A percentile compares a stretch with the other conserved stretches of the same genome.
phyloP scores from a whole-genome alignment of 192 early-diverging fungal genomes.

The Lobosporangium transversale region DNA sequence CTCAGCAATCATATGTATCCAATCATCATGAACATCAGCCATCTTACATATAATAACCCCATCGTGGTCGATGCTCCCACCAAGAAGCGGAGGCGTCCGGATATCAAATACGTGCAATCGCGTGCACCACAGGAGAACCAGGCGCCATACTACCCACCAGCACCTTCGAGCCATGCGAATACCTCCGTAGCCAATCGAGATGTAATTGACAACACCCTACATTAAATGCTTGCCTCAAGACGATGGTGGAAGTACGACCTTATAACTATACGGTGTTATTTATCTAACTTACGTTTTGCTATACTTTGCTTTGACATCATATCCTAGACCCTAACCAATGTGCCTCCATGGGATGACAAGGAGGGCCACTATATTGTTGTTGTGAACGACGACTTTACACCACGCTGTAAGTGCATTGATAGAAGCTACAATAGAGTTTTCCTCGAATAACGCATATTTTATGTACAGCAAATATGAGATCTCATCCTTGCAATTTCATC shows the following conservation, averaged over 20 bases:
- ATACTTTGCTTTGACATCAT: not conserved
- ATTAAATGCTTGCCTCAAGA: too few relatives aligned
- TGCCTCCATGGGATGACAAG: conserved; percentile 81
- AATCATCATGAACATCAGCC: not conserved
- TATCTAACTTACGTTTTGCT: not conserved
- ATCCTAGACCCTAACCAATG: conserved; percentile 16
- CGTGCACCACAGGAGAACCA: conserved; percentile 16
- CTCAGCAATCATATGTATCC: conserved; percentile 7
- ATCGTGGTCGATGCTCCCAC: conserved; percentile 9
- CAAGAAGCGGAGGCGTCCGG: conserved; percentile 34
- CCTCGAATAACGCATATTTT: not conserved
- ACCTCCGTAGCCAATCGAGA: conserved; percentile 8
- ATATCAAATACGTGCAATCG: conserved; percentile 19
- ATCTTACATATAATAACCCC: not conserved
- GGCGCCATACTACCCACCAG: conserved; percentile 15
- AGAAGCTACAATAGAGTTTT: not conserved
- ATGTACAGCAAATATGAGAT: not conserved
- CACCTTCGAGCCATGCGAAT: conserved; percentile 17
- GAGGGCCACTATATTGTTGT: conserved; percentile 92
- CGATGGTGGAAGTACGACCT: not conserved
- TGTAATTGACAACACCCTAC: too few relatives aligned
- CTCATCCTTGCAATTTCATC: too few relatives aligned
- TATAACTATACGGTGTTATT: not conserved
- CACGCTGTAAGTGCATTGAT: conserved; percentile 68
- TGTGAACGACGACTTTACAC: conserved; percentile 74